Evolutionary conservation across 2,329 filamentous ascomycete genomes (phyloP).

Genomic region (Zymoseptoria crescenta): DNA sequence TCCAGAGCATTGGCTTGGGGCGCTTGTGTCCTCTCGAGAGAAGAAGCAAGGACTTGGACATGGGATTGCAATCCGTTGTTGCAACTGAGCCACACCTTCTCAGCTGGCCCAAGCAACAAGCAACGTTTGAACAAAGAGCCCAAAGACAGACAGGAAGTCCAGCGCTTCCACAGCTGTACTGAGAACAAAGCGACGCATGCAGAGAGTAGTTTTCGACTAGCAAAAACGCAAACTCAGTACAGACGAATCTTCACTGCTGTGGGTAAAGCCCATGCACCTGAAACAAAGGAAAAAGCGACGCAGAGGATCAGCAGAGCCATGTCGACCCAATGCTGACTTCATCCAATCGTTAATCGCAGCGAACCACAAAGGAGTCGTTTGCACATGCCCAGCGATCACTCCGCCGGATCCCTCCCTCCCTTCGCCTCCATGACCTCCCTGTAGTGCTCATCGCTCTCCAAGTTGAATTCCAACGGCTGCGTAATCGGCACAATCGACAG

Average conservation of each 20-base stretch:
- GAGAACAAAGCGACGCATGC: neutral
- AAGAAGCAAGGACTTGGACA: no score
- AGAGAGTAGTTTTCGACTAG: neutral
- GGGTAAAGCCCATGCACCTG: neutral
- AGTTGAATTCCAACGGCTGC: conserved; percentile 43
- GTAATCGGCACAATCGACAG: conserved; percentile 48
- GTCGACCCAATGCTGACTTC: no score
- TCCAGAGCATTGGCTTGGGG: neutral
- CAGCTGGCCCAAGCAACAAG: no score
- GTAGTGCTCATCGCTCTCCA: conserved; percentile 46
- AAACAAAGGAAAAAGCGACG: neutral
- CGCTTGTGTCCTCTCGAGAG: no score
- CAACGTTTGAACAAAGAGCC: no score
- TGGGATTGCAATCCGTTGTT: no score
- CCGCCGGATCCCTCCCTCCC: conserved; percentile 37
- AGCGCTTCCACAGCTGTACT: neutral
- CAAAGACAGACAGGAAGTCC: neutral
- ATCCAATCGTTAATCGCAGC: no score
- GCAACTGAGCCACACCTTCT: no score
- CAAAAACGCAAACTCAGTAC: neutral
- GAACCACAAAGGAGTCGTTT: no score
- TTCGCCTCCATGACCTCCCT: conserved; percentile 34
- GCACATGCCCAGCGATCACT: conserved; percentile 22
- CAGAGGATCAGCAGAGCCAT: neutral
- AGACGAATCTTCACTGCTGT: neutral